Base-by-base conservation (phyloP, 345 rosid genomes). In the Salix dunnii region DNA sequence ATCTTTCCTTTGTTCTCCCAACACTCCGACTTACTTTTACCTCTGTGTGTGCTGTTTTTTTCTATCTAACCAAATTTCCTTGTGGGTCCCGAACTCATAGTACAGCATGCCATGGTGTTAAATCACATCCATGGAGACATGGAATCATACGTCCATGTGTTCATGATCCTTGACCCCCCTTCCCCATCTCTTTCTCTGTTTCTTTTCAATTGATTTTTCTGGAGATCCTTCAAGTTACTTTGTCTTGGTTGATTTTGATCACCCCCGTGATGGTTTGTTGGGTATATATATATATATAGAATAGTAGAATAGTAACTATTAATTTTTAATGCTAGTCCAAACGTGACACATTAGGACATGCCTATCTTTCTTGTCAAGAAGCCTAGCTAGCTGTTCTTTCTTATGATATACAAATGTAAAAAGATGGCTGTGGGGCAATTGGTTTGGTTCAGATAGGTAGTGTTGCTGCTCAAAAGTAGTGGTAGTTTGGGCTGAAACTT, bases 101-200 rank as follows among this genome's bases (percentile, higher is more conserved):
- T 55, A 68, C 40, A 51, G 33, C 33, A 46, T 64, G 70, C 42
- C 31, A 53, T 27, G 40, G 74, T 71, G 77, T 74, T 65, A 55
- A 69, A 64, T 80, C 75, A 68, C 82, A 68, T 83, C 82, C 72
- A 30, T 13, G 77, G 61, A 18, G 49, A 74, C 78, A 73, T 77
- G 71, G 73, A 73, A 68, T 68, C 67, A 6, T 53, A 49, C 25
- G 3, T 74, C 36, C 43, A 67, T 43, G 46, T 72, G 70, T 67
- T 64, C 38, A 72, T 30, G 0, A n/a, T 30, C 5, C 10, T 12
- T 49, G 49, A 55, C 67, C 35, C 68, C 68, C 42, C 69, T 65
- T 28, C 46, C 46, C 53, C 21, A 2, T 2, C 51, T 35, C 25
- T 27, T 25, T 23, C 55, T 16, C 1, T 42, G 18, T 13, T 4